phyloP scores from a whole-genome alignment of 2,329 filamentous ascomycete species.

The Cladosporium sp. region DNA sequence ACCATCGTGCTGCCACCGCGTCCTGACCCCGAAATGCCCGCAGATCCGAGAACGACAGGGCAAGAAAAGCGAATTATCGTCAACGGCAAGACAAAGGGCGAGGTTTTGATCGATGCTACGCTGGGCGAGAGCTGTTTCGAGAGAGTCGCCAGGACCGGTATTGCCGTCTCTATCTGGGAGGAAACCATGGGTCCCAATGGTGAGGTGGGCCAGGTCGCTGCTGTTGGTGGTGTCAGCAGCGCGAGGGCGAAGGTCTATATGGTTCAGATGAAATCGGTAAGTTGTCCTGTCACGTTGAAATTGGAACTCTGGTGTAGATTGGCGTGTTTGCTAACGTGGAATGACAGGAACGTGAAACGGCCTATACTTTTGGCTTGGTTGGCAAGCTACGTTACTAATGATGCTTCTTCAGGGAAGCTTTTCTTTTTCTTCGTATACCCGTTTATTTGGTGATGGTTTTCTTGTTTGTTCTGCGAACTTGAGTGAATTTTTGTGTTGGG shows the following conservation, averaged over 20 bases:
- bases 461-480: not conserved
- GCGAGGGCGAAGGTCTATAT: slow-evolving; percentile 58
- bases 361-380: slow-evolving; percentile 45
- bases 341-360: slow-evolving; percentile 43
- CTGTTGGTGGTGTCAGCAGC: slow-evolving; percentile 53
- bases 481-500: not conserved
- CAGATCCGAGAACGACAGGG: slow-evolving; percentile 40
- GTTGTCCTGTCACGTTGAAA: slow-evolving; percentile 14
- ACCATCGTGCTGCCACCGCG: slow-evolving; percentile 72
- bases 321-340: slow-evolving; percentile 12
- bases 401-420: not conserved
- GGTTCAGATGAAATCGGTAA: slow-evolving; percentile 46
- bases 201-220: slow-evolving; percentile 58
- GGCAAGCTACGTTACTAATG: slow-evolving; percentile 46
- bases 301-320: not conserved
- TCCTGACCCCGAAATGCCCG: slow-evolving; percentile 29
- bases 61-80: slow-evolving; percentile 84
- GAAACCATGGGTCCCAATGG: slow-evolving; percentile 39
- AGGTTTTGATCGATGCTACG: slow-evolving; percentile 74
- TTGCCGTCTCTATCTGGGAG: slow-evolving; percentile 85
- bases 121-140: slow-evolving; percentile 81
- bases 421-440: not conserved
- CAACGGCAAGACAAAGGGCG: slow-evolving; percentile 61
- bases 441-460: not conserved
- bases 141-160: slow-evolving; percentile 74